A percentile compares a stretch with the other conserved stretches of the same genome.
These are phyloP conservation scores for Farysia itapuensis DNA, from an alignment of 1,284 basidiomycete genomes.

Conservation along the genomic window DNA sequence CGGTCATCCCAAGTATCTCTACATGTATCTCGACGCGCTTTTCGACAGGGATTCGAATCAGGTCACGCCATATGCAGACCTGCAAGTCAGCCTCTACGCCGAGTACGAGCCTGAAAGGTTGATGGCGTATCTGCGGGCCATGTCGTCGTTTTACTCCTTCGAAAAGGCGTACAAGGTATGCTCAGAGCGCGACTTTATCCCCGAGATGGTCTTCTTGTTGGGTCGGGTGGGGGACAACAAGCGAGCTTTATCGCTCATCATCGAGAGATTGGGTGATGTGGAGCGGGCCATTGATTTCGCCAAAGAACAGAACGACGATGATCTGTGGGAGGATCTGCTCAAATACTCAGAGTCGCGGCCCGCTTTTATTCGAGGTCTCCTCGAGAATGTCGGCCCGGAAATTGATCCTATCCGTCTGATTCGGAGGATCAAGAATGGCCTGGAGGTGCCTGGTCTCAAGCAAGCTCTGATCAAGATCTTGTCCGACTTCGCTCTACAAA, in stretches of 20 bases:
- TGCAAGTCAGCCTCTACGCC: constrained; percentile 85
- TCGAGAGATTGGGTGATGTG: constrained; percentile 91
- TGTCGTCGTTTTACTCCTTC: constrained; percentile 84
- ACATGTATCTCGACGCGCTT: constrained; percentile 88
- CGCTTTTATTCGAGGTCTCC: constrained; percentile 86
- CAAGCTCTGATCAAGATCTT: constrained; percentile 93
- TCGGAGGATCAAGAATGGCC: constrained; percentile 87
- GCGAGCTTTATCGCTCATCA: constrained; percentile 88
- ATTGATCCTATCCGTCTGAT: constrained; percentile 94
- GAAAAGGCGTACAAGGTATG: constrained; percentile 91
- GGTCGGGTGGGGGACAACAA: constrained; percentile 98
- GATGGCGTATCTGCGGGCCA: constrained; percentile 84
- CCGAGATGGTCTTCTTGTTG: constrained; percentile 95
- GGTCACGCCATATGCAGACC: constrained; percentile 78
- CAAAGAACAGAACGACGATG: constrained; percentile 93
- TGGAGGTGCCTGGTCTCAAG: constrained; percentile 93
- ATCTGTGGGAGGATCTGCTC: constrained; percentile 95
- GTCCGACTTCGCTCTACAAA: constrained; percentile 84
- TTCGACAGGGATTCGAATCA: constrained; percentile 83
- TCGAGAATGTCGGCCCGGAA: constrained; percentile 91
- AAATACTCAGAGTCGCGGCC: constrained; percentile 91
- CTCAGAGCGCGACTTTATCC: constrained; percentile 79
- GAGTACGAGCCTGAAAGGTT: constrained; percentile 77
- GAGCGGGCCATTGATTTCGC: constrained; percentile 95
- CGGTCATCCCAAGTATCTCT: constrained; percentile 76